Conservation (phyloP, 495 filamentous ascomycete genomes). For the Xylaria grammica region DNA sequence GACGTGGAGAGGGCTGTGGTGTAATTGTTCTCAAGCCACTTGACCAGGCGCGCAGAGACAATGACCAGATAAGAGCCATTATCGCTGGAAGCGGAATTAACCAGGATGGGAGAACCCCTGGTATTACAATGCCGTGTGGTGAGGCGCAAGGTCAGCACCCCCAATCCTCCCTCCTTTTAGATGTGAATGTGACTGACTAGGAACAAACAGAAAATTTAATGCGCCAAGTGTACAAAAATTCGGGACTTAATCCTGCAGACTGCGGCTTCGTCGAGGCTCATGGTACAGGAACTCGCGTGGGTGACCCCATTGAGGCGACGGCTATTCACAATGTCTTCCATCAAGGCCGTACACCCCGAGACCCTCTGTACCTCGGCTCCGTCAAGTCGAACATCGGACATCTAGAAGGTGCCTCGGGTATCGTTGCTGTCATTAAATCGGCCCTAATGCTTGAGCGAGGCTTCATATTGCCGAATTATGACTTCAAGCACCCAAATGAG, state of each 20-base stretch:
- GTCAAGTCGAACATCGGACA: constrained; percentile 68
- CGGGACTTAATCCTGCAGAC: constrained; percentile 47
- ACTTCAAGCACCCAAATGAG: constrained; percentile 52
- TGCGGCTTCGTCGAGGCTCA: constrained; percentile 56
- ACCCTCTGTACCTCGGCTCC: constrained; percentile 60
- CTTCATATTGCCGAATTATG: constrained; percentile 55
- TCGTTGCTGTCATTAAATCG: constrained; percentile 64
- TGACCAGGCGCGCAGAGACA: constrained; percentile 59
- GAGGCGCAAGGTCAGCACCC: constrained; percentile 57
- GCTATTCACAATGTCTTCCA: constrained; percentile 59
- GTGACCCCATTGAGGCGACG: constrained; percentile 65
- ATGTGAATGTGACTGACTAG: constrained; percentile 24
- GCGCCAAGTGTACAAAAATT: constrained; percentile 49
- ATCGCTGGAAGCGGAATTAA: constrained; percentile 65
- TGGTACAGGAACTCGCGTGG: constrained; percentile 64
- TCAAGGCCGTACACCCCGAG: constrained; percentile 37
- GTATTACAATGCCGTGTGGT: constrained; percentile 63
- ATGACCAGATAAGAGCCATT: constrained; percentile 65
- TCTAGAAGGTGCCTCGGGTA: constrained; percentile 60
- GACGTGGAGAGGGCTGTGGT: constrained; percentile 66
- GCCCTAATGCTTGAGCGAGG: constrained; percentile 64
- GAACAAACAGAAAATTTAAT: constrained; percentile 46
- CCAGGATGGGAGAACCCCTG: constrained; percentile 63
- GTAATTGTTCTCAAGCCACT: constrained; percentile 66
- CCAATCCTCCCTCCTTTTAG: background rate